These are phyloP conservation scores for Kalmusia sp. DNA, from an alignment of 2,329 filamentous ascomycete species.

Conservation along the genomic window DNA sequence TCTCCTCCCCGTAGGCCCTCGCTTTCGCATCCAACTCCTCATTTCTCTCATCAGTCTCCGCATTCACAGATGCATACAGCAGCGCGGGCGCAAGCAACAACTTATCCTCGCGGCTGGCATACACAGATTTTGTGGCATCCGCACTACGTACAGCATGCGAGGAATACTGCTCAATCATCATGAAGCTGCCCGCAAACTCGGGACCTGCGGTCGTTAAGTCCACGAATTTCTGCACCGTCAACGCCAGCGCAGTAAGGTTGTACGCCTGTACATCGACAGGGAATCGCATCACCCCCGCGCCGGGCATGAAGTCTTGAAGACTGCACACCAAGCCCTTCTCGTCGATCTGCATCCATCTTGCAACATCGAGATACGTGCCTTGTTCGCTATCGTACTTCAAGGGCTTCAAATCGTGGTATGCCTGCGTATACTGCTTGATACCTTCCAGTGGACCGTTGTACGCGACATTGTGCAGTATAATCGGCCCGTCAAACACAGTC, in stretches of 20 bases:
- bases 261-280: constrained; percentile 16
- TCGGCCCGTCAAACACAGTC: neutral
- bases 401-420: constrained; percentile 7
- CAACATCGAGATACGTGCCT: constrained; percentile 14
- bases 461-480: constrained; percentile 9
- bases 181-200: constrained; percentile 5
- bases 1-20: neutral
- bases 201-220: constrained; percentile 1
- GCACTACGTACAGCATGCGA: neutral
- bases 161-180: constrained; percentile 17
- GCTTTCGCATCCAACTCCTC: constrained; percentile 4
- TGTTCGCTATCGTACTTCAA: neutral
- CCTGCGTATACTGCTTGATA: neutral
- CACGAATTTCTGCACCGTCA: constrained; percentile 1
- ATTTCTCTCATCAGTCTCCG: constrained; percentile 11
- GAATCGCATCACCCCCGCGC: constrained; percentile 7
- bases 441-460: constrained; percentile 4
- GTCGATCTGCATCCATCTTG: constrained; percentile 4
- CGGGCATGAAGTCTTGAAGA: constrained; percentile 4
- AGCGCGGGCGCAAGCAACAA: constrained; percentile 8
- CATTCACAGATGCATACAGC: constrained; percentile 3
- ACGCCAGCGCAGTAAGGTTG: constrained; percentile 13
- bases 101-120: neutral
- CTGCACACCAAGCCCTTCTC: constrained; percentile 8
- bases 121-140: neutral